Evolutionary conservation across 1,284 basidiomycete species (phyloP), one percentile per base, ranked within the genome.

Genomic region (Bjerkandera adusta): DNA sequence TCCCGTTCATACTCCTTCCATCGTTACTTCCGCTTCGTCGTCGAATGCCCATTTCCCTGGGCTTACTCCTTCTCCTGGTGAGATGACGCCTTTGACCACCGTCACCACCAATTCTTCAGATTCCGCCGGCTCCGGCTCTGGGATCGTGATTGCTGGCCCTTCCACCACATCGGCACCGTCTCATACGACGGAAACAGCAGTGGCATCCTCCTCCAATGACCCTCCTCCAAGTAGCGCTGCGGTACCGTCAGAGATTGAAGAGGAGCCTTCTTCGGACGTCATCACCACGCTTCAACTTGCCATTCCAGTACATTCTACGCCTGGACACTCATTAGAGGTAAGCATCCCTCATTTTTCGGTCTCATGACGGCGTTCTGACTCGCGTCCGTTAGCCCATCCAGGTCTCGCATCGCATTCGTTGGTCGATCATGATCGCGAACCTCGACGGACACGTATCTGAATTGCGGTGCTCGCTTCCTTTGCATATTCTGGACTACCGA

Each of bases 381-480:
- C 51, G 37, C 11, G 25, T 32, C n/a, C 26, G 29, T 40, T 43
- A 64, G 64, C 92, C 92, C 1, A 82, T 92, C 43, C 70, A 72
- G 35, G 74, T 92, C 20, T 75, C 72, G 5, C 90, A 96, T 67
- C 83, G 85, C 35, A 70, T 89, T 33, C 77, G 84, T 26, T 89
- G 85, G 85, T 79, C 65, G 25, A 85, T 89, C 50, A 71, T 89
- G 42, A 85, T 95, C 60, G 75, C 77, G 51, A 96, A 95, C 60
- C 73, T 75, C n/a, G 92, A 94, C 62, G 90, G 90, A 0, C 92
- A 94, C 62, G 85, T 84, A 1, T 94, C 91, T 2, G 92, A 96
- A 67, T 74, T 97, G 16, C 83, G 93, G 6, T 97, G 93, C 63
- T 93, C 92, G 0, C 75, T 97, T 1, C 94, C 93, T 0, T 70